Percentiles rank a stretch among this genome's conserved stretches.
Conservation (phyloP, 179 eudicot genomes). For the Silene vulgaris region DNA sequence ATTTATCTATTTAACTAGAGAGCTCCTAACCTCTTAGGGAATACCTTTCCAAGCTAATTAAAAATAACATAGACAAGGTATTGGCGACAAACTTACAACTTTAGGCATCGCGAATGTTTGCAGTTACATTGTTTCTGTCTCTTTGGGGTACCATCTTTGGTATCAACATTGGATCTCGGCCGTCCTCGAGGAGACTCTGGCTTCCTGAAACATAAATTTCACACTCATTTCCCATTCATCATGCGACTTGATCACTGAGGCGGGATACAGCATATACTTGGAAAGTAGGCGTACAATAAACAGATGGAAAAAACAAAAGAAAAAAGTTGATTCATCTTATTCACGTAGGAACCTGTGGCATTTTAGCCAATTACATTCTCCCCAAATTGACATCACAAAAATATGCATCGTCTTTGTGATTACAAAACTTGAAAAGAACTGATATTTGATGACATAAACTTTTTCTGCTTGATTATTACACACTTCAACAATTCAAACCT, state of each 20-base stretch:
- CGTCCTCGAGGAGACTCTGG: constrained; percentile 68
- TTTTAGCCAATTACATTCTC: neutral
- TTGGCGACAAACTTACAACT: constrained; percentile 59
- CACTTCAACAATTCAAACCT: neutral
- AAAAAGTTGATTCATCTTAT: neutral
- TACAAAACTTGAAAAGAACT: neutral
- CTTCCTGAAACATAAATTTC: constrained; percentile 41
- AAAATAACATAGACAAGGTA: neutral
- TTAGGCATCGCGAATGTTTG: constrained; percentile 83
- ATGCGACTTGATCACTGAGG: constrained; percentile 3
- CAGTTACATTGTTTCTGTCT: constrained; percentile 94
- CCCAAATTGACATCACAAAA: neutral
- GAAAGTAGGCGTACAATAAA: neutral
- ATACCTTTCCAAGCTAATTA: neutral
- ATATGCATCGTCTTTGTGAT: neutral
- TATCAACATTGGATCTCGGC: constrained; percentile 48
- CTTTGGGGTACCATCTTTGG: constrained; percentile 81
- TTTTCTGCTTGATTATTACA: neutral
- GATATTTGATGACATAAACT: neutral
- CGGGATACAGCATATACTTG: neutral
- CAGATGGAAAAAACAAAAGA: neutral
- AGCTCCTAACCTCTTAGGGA: neutral
- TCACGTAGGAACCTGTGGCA: neutral
- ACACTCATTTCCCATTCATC: neutral
- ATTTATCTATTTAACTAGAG: neutral